Evolutionary conservation across 2,329 filamentous ascomycete species (phyloP).

Genomic region (Fusarium pseudoanthophilum): DNA sequence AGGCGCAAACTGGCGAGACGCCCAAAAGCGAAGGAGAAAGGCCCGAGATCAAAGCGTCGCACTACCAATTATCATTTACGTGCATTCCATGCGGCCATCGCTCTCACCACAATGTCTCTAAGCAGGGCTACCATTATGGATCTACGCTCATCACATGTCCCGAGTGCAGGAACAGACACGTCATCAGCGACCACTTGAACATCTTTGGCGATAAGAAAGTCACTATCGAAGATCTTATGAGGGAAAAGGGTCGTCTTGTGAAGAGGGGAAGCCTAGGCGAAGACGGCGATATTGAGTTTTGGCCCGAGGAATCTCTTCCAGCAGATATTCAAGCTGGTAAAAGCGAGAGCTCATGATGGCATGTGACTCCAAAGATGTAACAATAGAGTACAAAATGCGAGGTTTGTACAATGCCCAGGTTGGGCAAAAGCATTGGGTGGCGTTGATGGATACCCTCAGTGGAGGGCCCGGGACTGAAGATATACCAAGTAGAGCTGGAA

Average conservation of each 20-base stretch:
- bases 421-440: constrained; percentile 29
- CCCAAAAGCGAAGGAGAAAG: constrained; percentile 46
- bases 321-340: constrained; percentile 34
- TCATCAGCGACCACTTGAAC: constrained; percentile 88
- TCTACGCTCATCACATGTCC: constrained; percentile 92
- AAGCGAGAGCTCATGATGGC: constrained; percentile 6
- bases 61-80: constrained; percentile 91
- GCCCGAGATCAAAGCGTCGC: constrained; percentile 62
- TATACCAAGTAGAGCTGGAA: neutral
- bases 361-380: neutral
- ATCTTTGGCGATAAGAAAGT: constrained; percentile 78
- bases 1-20: constrained; percentile 24
- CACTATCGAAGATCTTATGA: constrained; percentile 81
- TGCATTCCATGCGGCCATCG: constrained; percentile 85
- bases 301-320: constrained; percentile 72
- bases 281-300: constrained; percentile 92
- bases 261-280: constrained; percentile 77
- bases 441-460: constrained; percentile 39
- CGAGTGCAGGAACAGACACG: constrained; percentile 83
- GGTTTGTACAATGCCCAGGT: constrained; percentile 32
- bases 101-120: constrained; percentile 86
- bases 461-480: neutral
- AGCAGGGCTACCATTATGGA: constrained; percentile 94
- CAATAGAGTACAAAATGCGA: neutral
- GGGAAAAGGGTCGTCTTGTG: constrained; percentile 77